Conservation (phyloP, 371 early-diverging fungal genomes). For the Mortierella sp. region DNA sequence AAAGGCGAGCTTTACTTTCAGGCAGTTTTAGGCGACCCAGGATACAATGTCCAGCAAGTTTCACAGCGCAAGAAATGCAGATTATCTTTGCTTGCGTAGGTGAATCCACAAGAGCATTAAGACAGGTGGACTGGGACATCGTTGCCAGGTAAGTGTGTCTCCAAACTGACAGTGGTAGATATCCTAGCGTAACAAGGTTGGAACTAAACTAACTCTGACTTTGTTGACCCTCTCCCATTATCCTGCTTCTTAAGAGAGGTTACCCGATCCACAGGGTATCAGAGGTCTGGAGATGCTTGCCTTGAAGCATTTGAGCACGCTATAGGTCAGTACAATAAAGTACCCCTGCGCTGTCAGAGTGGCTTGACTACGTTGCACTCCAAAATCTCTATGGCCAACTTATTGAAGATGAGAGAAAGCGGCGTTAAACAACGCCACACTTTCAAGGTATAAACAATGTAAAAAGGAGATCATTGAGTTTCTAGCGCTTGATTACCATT, state of each 20-base stretch:
- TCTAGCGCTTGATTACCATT: not conserved
- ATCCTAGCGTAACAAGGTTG: not conserved
- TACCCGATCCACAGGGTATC: slow-evolving; percentile 11
- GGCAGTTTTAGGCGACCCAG: not conserved
- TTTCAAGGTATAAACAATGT: slow-evolving; percentile 16
- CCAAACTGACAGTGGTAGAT: not conserved
- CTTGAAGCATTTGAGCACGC: slow-evolving; percentile 26
- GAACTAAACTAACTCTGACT: too few species aligned
- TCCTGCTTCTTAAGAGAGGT: slow-evolving; percentile 17
- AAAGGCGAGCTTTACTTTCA: not conserved
- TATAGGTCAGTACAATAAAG: slow-evolving; percentile 13
- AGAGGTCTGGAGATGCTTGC: not conserved
- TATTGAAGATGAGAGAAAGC: slow-evolving; percentile 18
- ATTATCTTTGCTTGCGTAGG: slow-evolving; percentile 16
- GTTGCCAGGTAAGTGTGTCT: slow-evolving; percentile 22
- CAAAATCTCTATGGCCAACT: slow-evolving; percentile 14
- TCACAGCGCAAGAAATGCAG: slow-evolving; percentile 19
- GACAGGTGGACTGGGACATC: slow-evolving; percentile 29
- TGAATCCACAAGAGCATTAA: slow-evolving; percentile 3
- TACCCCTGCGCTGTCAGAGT: not conserved
- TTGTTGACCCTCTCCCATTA: not conserved
- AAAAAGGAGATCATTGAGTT: not conserved
- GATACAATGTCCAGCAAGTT: not conserved
- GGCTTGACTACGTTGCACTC: slow-evolving; percentile 3
- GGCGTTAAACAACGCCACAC: slow-evolving; percentile 5